Evolutionary conservation across 2,329 filamentous ascomycete genomes (phyloP), one percentile per base, ranked within the genome.

Genomic region (Curvularia verruculosa): DNA sequence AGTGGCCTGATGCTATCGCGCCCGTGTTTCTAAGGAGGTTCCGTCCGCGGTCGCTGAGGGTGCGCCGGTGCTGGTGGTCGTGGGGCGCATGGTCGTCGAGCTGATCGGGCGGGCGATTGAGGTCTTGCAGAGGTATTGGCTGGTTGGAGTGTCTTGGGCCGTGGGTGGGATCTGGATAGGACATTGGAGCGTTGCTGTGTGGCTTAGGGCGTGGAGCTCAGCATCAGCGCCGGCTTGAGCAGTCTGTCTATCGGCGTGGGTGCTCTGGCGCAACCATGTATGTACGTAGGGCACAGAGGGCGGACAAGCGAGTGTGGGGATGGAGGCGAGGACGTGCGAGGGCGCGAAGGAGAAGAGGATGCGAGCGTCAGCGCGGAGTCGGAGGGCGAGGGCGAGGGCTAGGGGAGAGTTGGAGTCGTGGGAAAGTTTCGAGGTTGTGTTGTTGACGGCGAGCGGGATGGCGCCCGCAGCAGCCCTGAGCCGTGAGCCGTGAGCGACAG

Each of bases 51-150:
- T 82, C 80, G 68, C 79, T 81, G 57, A 82, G 73, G n/a, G 79
- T 81, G 52, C 78, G 71, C 63, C 80, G 77, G 55, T 75, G 69
- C 52, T 74, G 65, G 18, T 68, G 61, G 26, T 21, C 39, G 39
- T 29, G 43, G 49, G 69, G 63, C 48, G 69, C 68, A 55, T 65
- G 58, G 26, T 70, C 60, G 43, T 72, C 66, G 46, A 73, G 56
- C 34, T 74, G 65, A 59, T 76, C 75, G 21, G 74, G 74, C 59
- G 75, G 76, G 46, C 73, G 74, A 62, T 75, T 75, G 58, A 82
- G 75, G 65, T 80, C 85, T 75, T 87, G 87, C 56, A 94, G 80
- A 58, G 89, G 89, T 78, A 95, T 93, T 60, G 88, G 88, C 69
- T 84, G 84, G 58, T 81, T 79, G 56, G 78, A 77, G 26, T 83